Conservation (phyloP, 2,329 filamentous ascomycete genomes). For the Orbilia quercus region DNA sequence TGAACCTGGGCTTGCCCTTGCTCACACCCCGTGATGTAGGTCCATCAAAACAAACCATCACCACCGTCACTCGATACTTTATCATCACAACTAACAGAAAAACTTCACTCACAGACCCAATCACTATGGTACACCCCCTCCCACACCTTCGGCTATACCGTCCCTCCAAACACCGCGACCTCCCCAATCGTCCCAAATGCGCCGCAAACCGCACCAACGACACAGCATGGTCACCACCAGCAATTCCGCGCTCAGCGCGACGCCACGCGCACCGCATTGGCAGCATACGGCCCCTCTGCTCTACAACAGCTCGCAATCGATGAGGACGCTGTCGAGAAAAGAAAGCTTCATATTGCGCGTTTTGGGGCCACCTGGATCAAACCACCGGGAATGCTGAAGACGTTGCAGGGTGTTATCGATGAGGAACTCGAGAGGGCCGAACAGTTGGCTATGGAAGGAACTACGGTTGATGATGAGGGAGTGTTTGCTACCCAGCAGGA, state of each 20-base stretch:
- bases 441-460: slow-evolving; percentile 79
- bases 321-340: slow-evolving; percentile 79
- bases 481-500: slow-evolving; percentile 61
- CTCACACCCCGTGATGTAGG: slow-evolving; percentile 75
- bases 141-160: slow-evolving; percentile 64
- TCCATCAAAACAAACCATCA: no score
- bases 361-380: slow-evolving; percentile 92
- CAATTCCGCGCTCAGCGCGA: slow-evolving; percentile 52
- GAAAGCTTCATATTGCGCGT: slow-evolving; percentile 82
- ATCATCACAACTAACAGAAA: slow-evolving; percentile 56
- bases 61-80: slow-evolving; percentile 17
- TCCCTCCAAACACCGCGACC: slow-evolving; percentile 61
- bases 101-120: slow-evolving; percentile 69
- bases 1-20: slow-evolving; percentile 58
- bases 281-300: slow-evolving; percentile 58
- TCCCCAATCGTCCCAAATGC: slow-evolving; percentile 59
- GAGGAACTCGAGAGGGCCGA: slow-evolving; percentile 90
- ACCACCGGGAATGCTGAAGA: slow-evolving; percentile 88
- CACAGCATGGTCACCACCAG: slow-evolving; percentile 57
- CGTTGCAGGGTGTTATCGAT: slow-evolving; percentile 87
- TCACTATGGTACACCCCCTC: slow-evolving; percentile 78
- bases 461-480: slow-evolving; percentile 66
- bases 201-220: slow-evolving; percentile 57
- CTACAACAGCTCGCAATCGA: slow-evolving; percentile 68
- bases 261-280: slow-evolving; percentile 59